A percentile compares a stretch with the other conserved stretches of the same genome.
Evolutionary conservation across 768 basidiomycete genomes (phyloP).

Genomic region (Tulasnella calospora): DNA sequence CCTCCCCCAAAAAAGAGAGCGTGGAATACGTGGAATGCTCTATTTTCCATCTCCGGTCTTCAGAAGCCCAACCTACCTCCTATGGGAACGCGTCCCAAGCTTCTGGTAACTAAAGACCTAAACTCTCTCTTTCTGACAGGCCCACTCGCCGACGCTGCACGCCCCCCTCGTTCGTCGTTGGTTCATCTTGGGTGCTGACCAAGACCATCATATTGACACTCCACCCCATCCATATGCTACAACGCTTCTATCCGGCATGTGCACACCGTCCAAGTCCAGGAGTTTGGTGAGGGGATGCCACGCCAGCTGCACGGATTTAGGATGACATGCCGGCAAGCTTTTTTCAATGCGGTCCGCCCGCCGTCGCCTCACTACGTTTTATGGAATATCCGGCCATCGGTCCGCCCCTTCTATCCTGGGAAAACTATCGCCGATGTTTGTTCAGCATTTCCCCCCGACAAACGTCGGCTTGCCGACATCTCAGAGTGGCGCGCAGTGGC

Average conservation of each 20-base stretch:
- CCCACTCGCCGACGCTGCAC: background rate
- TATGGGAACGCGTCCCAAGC: background rate
- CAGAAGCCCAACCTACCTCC: background rate
- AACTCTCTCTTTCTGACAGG: slow-evolving; percentile 6
- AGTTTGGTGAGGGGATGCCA: background rate
- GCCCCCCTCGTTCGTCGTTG: background rate
- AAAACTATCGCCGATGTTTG: background rate
- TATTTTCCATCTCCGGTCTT: background rate
- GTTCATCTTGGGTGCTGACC: background rate
- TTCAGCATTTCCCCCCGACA: background rate
- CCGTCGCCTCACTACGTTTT: background rate
- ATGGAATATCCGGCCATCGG: background rate
- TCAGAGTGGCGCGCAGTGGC: background rate
- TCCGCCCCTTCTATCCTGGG: background rate
- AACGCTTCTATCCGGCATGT: background rate
- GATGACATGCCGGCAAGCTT: background rate
- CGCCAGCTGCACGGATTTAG: background rate
- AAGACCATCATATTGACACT: background rate
- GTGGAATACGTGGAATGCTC: background rate
- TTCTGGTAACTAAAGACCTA: background rate
- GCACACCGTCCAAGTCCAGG: background rate
- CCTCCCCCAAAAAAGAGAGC: background rate
- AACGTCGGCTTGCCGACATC: background rate
- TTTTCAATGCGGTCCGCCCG: background rate
- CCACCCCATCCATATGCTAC: slow-evolving; percentile 4